Base-by-base conservation (phyloP, 2,329 filamentous ascomycete genomes). In the Ophidiomyces ophidiicola region DNA sequence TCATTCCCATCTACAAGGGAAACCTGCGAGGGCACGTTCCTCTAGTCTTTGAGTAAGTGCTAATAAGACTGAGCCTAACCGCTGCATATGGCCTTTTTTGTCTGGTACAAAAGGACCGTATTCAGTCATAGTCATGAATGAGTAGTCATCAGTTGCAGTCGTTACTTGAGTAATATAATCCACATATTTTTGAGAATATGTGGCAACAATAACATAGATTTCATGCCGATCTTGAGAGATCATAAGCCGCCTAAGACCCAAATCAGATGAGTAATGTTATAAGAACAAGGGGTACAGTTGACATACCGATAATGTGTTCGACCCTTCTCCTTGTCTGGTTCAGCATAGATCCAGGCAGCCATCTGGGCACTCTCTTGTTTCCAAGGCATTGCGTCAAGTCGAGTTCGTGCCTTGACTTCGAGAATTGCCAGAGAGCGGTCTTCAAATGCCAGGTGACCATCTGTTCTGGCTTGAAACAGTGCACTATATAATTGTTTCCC, bases 291-390 rank as follows among this genome's bases (percentile, higher is more conserved):
- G 10, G 6, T 10, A 7, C 10, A 10, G 15, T 17, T 20, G 32
- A 34, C 23, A 24, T 14, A 40, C 29, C 14, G 14, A 11, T 28
- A 30, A 4, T 37, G n/a, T 15, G 11, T 19, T 2, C 15, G 14
- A 2, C n/a, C 4, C 6, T 23, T 37, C 20, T 4, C 3, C 8
- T 17, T 17, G 17, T 37, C 34, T 12, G 44, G 44, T 12, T 44
- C 42, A n/a, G 29, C 38, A 36, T 32, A 20, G 3, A 48, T 46
- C 46, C 46, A 48, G 17, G 44, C 41, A 15, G 39, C 46, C 41
- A 48, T 43, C 26, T 45, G 46, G 1, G 46, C 46, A 12, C 25
- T 44, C 24, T 46, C 46, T 19, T 47, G 44, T 37, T 33, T 44
- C 14, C 29, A 32, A 17, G 28, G 24, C 14, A 3, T 3, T 15